Evolutionary conservation across 257 asterid genomes (phyloP), one percentile per base, ranked within the genome.

Genomic region (Solanum pimpinellifolium): DNA sequence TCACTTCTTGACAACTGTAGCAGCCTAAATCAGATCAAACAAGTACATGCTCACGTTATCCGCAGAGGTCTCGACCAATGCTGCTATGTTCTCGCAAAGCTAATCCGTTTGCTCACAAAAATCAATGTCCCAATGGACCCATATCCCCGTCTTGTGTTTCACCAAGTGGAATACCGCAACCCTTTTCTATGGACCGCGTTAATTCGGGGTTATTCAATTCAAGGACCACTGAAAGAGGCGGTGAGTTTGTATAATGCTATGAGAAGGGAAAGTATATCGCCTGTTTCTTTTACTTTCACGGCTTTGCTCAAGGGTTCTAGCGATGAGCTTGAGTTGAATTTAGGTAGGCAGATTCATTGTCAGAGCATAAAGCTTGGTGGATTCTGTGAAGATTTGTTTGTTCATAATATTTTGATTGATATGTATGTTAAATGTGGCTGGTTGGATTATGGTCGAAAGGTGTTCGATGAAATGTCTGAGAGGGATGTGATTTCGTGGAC

Each of bases 401-500:
- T 94, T 75, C 91, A 92, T 4, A 95, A 96, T 86, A 87, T 82
- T 65, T 91, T 94, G 93, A 90, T 95, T 25, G 92, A 91, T 46
- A 90, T 94, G 98, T 93, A 96, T 52, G 88, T 94, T 27, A 94
- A 94, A 77, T 94, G 98, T 46, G 95, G 98, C 47, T 85, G 85
- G 87, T 75, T 94, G 90, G 93, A 73, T 52, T 87, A 90, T 27
- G 98, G 93, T 83, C 83, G 94, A 89, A 91, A 44, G 91, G 91
- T 93, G 91, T 96, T 96, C 86, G 98, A 94, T 56, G 99, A 96
- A 93, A 94, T 94, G 98, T 94, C 93, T 47, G 90, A 85, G 12
- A 91, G 96, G 85, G 98, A 94, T 72, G 87, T 88, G 82, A 90
- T 95, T 60, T 92, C 97, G 27, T 92, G 93, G 94, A 96, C 98